Conservation (phyloP, 2,329 filamentous ascomycete species). For the Colletotrichum camelliae region DNA sequence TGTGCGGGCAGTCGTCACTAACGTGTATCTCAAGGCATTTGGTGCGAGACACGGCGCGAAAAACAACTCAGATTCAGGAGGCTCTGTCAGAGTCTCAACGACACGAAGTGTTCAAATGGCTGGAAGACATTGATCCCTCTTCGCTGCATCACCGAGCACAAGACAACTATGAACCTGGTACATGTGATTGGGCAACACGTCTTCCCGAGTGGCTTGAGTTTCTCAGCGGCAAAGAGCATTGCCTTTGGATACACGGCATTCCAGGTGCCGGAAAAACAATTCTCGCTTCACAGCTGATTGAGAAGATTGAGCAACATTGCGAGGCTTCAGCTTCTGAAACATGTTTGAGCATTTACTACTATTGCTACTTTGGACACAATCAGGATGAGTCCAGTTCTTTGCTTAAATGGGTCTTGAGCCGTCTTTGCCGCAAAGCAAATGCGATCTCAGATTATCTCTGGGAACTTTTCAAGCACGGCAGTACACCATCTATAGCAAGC, state of each 20-base stretch:
- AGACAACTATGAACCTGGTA: background rate
- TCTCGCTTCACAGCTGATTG: background rate
- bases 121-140: background rate
- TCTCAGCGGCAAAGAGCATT: background rate
- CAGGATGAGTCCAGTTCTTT: background rate
- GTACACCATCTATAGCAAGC: rapidly evolving
- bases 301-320: rapidly evolving
- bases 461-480: background rate
- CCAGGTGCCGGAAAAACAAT: background rate
- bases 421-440: background rate
- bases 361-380: background rate
- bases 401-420: background rate
- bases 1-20: too few species aligned
- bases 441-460: background rate
- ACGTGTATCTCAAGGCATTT: rapidly evolving
- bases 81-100: background rate
- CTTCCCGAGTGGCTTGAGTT: background rate
- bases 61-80: rapidly evolving
- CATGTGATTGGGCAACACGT: background rate
- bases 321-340: rapidly evolving
- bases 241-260: background rate
- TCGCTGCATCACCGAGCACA: background rate
- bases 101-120: background rate
- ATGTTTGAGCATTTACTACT: background rate
- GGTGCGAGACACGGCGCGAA: rapidly evolving